Evolutionary conservation across 1,284 basidiomycete species (phyloP).

Genomic region (Xerocomus amazonicus): DNA sequence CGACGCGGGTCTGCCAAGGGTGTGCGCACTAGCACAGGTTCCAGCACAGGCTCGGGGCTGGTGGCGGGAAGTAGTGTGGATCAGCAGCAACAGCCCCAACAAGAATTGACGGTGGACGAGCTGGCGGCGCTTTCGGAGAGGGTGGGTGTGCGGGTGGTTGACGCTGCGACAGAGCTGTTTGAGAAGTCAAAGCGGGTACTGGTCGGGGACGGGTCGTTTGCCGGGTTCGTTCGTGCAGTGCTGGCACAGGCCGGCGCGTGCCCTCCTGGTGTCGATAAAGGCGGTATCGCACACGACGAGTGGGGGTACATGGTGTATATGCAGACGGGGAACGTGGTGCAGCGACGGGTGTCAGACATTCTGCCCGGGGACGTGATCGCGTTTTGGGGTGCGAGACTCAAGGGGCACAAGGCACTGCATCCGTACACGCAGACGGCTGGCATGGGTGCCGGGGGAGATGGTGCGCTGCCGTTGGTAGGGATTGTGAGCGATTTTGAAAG

Average conservation of each 20-base stretch:
- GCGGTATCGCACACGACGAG: conserved; percentile 18
- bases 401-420: conserved; percentile 82
- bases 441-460: conserved; percentile 41
- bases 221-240: conserved; percentile 70
- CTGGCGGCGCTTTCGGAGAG: conserved; percentile 68
- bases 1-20: conserved; percentile 1
- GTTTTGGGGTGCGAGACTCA: conserved; percentile 76
- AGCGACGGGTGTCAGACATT: conserved; percentile 74
- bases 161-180: conserved; percentile 62
- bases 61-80: conserved; percentile 11
- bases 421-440: conserved; percentile 55
- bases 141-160: conserved; percentile 72
- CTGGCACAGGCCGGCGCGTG: conserved; percentile 47
- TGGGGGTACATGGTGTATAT: conserved; percentile 77
- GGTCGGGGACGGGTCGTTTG: conserved; percentile 80
- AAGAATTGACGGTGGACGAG: conserved; percentile 49
- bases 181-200: conserved; percentile 73
- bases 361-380: conserved; percentile 83
- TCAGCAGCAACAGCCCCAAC: conserved; percentile 13
- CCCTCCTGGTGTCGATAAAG: conserved; percentile 9
- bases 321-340: conserved; percentile 65
- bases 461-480: conserved; percentile 56
- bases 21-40: not conserved
- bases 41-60: not conserved
- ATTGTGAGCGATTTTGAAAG: conserved; percentile 79